phyloP scores from a whole-genome alignment of 1,284 basidiomycete genomes.

The Ustilago sp. region DNA sequence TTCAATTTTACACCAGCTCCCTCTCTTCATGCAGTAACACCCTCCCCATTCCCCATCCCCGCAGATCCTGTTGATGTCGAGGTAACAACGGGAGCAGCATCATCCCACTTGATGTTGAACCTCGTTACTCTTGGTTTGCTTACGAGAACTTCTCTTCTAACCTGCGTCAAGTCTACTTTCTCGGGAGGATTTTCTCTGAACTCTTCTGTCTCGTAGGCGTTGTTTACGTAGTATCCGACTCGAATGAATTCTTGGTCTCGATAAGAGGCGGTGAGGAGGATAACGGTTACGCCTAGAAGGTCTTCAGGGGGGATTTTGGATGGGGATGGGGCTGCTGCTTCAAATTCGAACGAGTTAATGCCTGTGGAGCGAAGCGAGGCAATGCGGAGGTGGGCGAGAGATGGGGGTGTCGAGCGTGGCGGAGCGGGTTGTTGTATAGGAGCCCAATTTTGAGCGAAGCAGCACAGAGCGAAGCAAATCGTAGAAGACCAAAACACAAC shows the following conservation, averaged over 20 bases:
- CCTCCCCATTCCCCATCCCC: background rate
- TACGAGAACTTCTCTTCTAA: constrained; percentile 86
- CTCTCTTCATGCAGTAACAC: constrained; percentile 5
- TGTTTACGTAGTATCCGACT: constrained; percentile 99
- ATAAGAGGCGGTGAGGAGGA: constrained; percentile 90
- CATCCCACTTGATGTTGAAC: constrained; percentile 72
- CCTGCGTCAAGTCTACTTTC: constrained; percentile 70
- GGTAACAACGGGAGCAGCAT: constrained; percentile 10
- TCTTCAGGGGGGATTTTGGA: constrained; percentile 84
- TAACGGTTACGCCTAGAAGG: constrained; percentile 87
- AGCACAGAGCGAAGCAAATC: no score
- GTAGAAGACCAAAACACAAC: no score
- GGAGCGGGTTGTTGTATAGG: no score
- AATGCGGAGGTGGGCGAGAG: background rate
- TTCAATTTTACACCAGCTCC: background rate
- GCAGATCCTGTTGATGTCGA: background rate
- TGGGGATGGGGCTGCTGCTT: constrained; percentile 72
- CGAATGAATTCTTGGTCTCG: constrained; percentile 95
- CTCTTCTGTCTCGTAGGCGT: constrained; percentile 94
- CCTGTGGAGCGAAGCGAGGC: constrained; percentile 23
- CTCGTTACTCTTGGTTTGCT: constrained; percentile 94
- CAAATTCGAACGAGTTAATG: constrained; percentile 97
- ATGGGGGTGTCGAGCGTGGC: background rate
- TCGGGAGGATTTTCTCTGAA: constrained; percentile 65
- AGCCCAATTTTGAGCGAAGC: no score